Base-by-base conservation (phyloP, 1,139 yeast genomes). In the Suhomyces taliae region DNA sequence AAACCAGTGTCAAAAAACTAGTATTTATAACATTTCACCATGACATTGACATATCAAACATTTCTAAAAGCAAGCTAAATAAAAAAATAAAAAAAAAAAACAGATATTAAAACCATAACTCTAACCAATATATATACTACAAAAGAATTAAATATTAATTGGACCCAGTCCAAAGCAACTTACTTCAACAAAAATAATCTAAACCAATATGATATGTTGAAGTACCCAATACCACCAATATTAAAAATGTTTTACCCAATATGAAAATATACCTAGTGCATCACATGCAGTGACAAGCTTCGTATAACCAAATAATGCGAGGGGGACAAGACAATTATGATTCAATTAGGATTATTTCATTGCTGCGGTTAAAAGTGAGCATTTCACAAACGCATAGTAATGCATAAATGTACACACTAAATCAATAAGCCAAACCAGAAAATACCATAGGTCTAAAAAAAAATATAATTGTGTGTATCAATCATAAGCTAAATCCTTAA, bases 401-500 rank as follows among this genome's bases (percentile, higher is more conserved):
- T 19, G 24, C 24, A 19, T 19, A 19, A 19, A 19, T 6, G 24
- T 19, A 19, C 24, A 19, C 24, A 19, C 24, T 6, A 19, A 19
- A 19, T 6, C 24, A 19, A 4, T 19, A 19, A 14, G 15, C 15
- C 15, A 14, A 14, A 2, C 15, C 15, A 14, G 2, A 14, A 14
- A 14, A 14, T 14, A 14, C 15, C 15, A 14, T 14, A 14, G 15
- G 15, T 14, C 15, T 14, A 14, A 19, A 19, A 19, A 19, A 19
- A 19, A 19, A 19, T 19, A 19, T 4, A 19, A 19, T 19, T 19
- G 24, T 19, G 24, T 6, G 3, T 29, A 29, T 27, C 34, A 27
- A 15, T 32, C 33, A 11, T 37, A 34, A 14, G 47, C 53, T 49
- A 73, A 58, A 54, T 77, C 81, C 51, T 65, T 65, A 39, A 72